Conservation (phyloP, 2,329 filamentous ascomycete species). For the Bipolaris bicolor region DNA sequence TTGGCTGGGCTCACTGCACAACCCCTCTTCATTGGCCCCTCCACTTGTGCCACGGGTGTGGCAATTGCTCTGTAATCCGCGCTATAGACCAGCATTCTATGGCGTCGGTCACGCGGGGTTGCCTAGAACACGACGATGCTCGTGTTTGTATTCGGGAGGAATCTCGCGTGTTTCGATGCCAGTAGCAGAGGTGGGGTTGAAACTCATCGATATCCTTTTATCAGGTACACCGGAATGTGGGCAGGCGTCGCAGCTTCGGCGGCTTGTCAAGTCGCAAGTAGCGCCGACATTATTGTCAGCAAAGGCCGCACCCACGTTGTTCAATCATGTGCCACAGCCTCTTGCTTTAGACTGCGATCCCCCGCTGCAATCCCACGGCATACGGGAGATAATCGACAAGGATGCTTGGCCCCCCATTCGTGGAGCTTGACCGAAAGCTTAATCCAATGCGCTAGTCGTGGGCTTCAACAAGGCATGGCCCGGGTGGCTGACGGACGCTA, state of each 20-base stretch:
- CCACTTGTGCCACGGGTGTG: neutral
- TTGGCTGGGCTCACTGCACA: neutral
- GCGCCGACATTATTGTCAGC: constrained; percentile 1
- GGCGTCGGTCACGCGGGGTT: neutral
- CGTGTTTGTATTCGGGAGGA: neutral
- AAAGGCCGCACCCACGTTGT: constrained; percentile 6
- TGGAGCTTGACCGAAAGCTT: constrained; percentile 37
- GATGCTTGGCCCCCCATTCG: constrained; percentile 33
- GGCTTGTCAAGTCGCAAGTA: neutral
- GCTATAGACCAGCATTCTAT: constrained; percentile 4
- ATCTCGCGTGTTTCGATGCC: neutral
- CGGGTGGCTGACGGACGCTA: constrained; percentile 36
- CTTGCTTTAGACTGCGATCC: constrained; percentile 15
- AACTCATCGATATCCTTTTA: neutral
- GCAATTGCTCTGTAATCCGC: constrained; percentile 2
- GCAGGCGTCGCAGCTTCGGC: neutral
- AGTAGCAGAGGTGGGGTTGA: neutral
- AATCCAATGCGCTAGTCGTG: constrained; percentile 26
- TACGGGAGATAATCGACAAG: constrained; percentile 30
- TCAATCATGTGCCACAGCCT: constrained; percentile 13
- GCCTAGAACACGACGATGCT: neutral
- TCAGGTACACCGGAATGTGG: neutral
- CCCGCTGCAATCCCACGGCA: constrained; percentile 11
- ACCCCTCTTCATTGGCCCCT: constrained; percentile 1
- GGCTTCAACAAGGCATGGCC: constrained; percentile 18